phyloP scores from a whole-genome alignment of 2,329 filamentous ascomycete genomes.

The Pseudogymnoascus sp. region DNA sequence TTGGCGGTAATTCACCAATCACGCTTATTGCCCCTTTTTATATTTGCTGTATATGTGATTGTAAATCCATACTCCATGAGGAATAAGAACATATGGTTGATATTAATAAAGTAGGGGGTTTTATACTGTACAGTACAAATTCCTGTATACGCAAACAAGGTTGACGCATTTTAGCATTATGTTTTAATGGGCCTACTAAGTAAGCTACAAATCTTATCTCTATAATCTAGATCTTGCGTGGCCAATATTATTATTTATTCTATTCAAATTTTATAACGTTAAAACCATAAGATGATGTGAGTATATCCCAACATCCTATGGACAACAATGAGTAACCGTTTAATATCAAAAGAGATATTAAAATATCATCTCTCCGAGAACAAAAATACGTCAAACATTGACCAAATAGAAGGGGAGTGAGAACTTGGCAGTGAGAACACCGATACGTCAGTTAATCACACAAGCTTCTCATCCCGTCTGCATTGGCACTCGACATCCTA shows the following conservation, averaged over 20 bases:
- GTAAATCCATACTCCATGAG: not conserved
- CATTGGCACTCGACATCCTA: not conserved
- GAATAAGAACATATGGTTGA: not conserved
- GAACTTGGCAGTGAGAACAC: not conserved
- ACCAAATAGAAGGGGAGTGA: not conserved
- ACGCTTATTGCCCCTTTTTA: not conserved
- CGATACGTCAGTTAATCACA: not conserved
- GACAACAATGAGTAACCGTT: not conserved
- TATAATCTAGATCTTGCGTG: not conserved
- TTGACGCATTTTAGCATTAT: not conserved
- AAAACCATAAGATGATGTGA: not conserved
- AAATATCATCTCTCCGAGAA: not conserved
- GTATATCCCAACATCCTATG: not conserved
- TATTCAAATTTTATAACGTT: not conserved
- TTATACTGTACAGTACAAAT: not conserved
- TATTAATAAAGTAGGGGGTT: not conserved
- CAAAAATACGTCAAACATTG: not conserved
- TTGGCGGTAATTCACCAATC: conserved; percentile 1
- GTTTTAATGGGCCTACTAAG: not conserved
- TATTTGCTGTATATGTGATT: not conserved
- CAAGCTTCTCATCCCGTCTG: not conserved
- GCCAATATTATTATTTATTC: not conserved
- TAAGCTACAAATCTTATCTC: not conserved
- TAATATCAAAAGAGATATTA: not conserved
- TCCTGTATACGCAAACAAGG: not conserved